Evolutionary conservation across 2,329 filamentous ascomycete genomes (phyloP), one percentile per base, ranked within the genome.

Genomic region (Fusarium zealandicum): DNA sequence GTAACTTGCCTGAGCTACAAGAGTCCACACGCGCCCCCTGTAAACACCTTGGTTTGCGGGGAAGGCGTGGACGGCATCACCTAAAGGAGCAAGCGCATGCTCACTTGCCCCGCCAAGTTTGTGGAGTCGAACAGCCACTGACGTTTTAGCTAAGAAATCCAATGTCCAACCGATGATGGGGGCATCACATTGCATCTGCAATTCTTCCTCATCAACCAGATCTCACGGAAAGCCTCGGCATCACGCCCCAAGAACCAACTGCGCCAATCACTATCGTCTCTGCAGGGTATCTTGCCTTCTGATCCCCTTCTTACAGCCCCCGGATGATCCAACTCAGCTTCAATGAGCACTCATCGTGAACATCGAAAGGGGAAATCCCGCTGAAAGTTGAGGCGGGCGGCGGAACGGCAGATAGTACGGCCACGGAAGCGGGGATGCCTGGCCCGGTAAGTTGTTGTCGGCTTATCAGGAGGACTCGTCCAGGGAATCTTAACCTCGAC

Each of bases 31-130:
- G 36, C 27, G 22, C 27, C 36, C 37, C 46, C 33, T 35, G 30
- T 36, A 28, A 42, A 33, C 14, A 54, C 57, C 50, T 16, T 27
- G 37, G 50, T 62, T 62, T 62, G 59, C 59, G 59, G 59, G 59
- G 59, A 51, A 60, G 37, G n/a, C n/a, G n/a, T n/a, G n/a, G n/a
- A 40, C 32, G 39, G 48, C 44, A 32, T 58, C 48, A 49, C 47
- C 58, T 38, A 39, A 33, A 63, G 51, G 42, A 51, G 59, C 54
- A 63, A 62, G 59, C 56, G 55, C 59, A 60, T 31, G 38, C 37
- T 60, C 31, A 33, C 14, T 25, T n/a, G 46, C 54, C 48, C 53
- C 57, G 28, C 43, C 52, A 48, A 32, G 18, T 30, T 41, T 17
- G 41, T 14, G 46, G 37, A 42, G 40, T 43, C 30, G 25, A 46